Percentiles rank a stretch among this genome's conserved stretches.
These are phyloP conservation scores for Kwoniella sp. DNA, from an alignment of 768 basidiomycete genomes.

Conservation along the genomic window DNA sequence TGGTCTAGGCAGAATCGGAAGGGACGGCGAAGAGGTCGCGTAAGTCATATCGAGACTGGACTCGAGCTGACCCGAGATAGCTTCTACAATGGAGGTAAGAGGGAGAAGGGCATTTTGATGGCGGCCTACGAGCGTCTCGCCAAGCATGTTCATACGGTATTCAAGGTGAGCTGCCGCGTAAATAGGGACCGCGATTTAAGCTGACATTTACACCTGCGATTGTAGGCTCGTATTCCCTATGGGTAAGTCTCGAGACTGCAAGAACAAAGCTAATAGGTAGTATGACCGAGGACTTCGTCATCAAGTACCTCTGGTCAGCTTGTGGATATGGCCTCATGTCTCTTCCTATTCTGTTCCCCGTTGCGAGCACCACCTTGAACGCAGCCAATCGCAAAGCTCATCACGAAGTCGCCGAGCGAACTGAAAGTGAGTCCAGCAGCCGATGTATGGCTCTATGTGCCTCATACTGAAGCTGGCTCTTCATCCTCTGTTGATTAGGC, in stretches of 20 bases:
- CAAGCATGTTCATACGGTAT: conserved; percentile 87
- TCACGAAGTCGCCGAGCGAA: conserved; percentile 46
- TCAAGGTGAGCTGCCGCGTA: conserved; percentile 64
- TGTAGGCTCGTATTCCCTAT: conserved; percentile 33
- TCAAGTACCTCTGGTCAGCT: conserved; percentile 95
- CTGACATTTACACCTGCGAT: neutral
- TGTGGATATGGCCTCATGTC: conserved; percentile 89
- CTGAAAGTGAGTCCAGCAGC: conserved; percentile 41
- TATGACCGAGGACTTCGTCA: conserved; percentile 95
- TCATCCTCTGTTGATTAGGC: conserved; percentile 58
- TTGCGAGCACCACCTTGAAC: conserved; percentile 14
- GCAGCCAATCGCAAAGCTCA: conserved; percentile 1
- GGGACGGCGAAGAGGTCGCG: conserved; percentile 93
- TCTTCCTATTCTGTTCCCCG: conserved; percentile 78
- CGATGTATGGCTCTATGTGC: no score
- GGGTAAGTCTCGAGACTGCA: conserved; percentile 18
- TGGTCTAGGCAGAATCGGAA: conserved; percentile 79
- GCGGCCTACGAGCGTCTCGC: conserved; percentile 77
- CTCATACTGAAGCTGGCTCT: neutral
- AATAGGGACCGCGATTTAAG: neutral
- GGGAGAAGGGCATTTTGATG: conserved; percentile 80
- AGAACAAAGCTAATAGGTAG: conserved; percentile 56
- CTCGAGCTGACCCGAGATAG: conserved; percentile 80
- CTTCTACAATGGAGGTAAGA: conserved; percentile 85
- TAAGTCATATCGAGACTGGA: conserved; percentile 65